phyloP scores from a whole-genome alignment of 176 grass and related monocot genomes.

The Oryza australiensis region DNA sequence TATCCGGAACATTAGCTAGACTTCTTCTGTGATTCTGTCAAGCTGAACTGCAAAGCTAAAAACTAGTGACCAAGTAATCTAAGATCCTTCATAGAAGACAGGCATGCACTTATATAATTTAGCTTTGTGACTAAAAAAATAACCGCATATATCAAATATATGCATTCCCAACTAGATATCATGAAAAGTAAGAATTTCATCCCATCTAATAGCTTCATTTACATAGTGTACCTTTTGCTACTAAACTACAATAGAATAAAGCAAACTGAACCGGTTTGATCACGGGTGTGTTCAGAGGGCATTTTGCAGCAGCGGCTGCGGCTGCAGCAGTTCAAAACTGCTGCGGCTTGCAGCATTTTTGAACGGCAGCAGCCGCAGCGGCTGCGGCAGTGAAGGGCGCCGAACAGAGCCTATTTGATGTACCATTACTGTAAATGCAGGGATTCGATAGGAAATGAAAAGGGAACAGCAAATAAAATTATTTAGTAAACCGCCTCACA shows the following conservation, averaged over 20 bases:
- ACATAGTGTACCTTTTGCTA: not conserved
- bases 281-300: too few species aligned
- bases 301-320: too few species aligned
- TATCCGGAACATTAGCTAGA: not conserved
- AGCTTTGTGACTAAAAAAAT: not conserved
- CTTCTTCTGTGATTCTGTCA: not conserved
- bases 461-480: not conserved
- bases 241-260: not conserved
- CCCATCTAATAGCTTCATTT: not conserved
- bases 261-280: not conserved
- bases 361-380: too few species aligned
- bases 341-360: too few species aligned
- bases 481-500: conserved; percentile 46
- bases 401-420: not conserved
- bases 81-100: not conserved
- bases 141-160: not conserved
- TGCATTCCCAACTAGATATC: not conserved
- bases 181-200: not conserved
- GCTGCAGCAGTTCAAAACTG: too few species aligned
- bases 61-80: not conserved
- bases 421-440: not conserved
- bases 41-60: not conserved
- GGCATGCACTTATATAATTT: not conserved
- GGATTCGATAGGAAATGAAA: not conserved
- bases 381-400: too few species aligned